These are phyloP conservation scores for Ophiostoma montium DNA, from an alignment of 2,329 filamentous ascomycete genomes.

Conservation along the genomic window DNA sequence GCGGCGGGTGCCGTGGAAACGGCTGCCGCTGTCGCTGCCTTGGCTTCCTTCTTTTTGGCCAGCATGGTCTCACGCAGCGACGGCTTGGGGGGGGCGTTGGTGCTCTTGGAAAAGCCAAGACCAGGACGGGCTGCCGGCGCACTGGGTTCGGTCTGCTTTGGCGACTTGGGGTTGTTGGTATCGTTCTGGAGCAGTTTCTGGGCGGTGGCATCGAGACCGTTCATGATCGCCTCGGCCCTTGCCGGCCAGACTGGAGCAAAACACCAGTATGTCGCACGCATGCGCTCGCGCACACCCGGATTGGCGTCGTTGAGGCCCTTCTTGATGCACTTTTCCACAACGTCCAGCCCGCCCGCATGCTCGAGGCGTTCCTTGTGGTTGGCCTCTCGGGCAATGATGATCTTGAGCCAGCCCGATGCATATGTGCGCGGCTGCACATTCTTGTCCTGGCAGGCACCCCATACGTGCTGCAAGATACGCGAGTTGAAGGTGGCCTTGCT, in stretches of 20 bases:
- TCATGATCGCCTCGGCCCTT: slow-evolving; percentile 62
- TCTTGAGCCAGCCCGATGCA: slow-evolving; percentile 71
- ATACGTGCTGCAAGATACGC: slow-evolving; percentile 76
- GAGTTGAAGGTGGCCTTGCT: slow-evolving; percentile 64
- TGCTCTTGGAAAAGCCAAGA: slow-evolving; percentile 48
- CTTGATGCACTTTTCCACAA: slow-evolving; percentile 77
- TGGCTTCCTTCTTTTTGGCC: slow-evolving; percentile 58
- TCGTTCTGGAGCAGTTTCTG: slow-evolving; percentile 73
- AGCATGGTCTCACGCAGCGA: slow-evolving; percentile 73
- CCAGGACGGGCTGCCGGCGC: slow-evolving; percentile 33
- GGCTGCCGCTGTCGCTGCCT: slow-evolving; percentile 23
- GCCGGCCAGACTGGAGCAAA: slow-evolving; percentile 67
- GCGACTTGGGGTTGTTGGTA: slow-evolving; percentile 62
- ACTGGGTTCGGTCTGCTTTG: slow-evolving; percentile 32
- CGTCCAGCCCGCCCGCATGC: slow-evolving; percentile 66
- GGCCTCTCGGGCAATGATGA: slow-evolving; percentile 61
- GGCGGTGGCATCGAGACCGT: slow-evolving; percentile 61
- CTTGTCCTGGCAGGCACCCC: slow-evolving; percentile 75
- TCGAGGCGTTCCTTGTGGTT: slow-evolving; percentile 73
- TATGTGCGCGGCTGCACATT: slow-evolving; percentile 77
- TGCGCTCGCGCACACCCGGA: slow-evolving; percentile 75
- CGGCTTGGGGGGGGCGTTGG: slow-evolving; percentile 39
- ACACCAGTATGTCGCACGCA: slow-evolving; percentile 74
- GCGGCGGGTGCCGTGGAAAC: not conserved
- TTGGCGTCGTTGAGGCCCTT: slow-evolving; percentile 84